phyloP scores from a whole-genome alignment of 2,329 filamentous ascomycete species.

The Magnaporthales sp. region DNA sequence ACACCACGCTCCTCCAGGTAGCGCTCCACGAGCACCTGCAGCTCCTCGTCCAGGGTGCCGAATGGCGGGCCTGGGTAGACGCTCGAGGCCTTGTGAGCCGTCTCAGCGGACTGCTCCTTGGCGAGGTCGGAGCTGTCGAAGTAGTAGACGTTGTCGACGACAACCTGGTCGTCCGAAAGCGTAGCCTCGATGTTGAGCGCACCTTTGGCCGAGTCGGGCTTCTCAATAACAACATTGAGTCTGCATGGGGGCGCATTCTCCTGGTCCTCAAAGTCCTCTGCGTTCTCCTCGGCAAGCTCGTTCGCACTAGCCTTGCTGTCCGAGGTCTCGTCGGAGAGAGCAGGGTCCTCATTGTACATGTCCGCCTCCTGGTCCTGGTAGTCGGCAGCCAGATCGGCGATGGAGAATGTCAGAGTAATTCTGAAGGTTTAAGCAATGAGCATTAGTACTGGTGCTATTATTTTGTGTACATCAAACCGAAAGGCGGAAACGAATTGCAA shows the following conservation, averaged over 20 bases:
- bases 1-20: conserved; percentile 94
- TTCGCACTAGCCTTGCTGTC: conserved; percentile 35
- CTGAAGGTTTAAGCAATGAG: conserved; percentile 14
- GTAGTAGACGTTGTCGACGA: conserved; percentile 87
- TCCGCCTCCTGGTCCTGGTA: conserved; percentile 34
- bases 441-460: conserved; percentile 9
- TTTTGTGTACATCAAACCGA: background rate
- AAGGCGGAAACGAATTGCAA: conserved; percentile 8
- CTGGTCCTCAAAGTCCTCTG: conserved; percentile 43
- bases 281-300: conserved; percentile 44
- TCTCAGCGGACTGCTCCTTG: conserved; percentile 65
- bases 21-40: conserved; percentile 84
- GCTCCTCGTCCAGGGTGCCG: conserved; percentile 88
- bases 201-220: conserved; percentile 43
- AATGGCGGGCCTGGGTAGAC: conserved; percentile 89
- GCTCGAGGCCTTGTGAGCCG: conserved; percentile 65
- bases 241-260: conserved; percentile 66
- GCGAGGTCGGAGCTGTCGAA: conserved; percentile 72
- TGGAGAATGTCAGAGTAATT: conserved; percentile 70
- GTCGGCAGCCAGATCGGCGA: conserved; percentile 68
- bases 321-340: conserved; percentile 42
- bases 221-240: conserved; percentile 82
- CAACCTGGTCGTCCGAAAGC: conserved; percentile 76
- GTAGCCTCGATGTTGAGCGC: conserved; percentile 80
- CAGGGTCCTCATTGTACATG: conserved; percentile 44